phyloP scores from a whole-genome alignment of 2,329 filamentous ascomycete genomes.

The Pezicula radicicola region DNA sequence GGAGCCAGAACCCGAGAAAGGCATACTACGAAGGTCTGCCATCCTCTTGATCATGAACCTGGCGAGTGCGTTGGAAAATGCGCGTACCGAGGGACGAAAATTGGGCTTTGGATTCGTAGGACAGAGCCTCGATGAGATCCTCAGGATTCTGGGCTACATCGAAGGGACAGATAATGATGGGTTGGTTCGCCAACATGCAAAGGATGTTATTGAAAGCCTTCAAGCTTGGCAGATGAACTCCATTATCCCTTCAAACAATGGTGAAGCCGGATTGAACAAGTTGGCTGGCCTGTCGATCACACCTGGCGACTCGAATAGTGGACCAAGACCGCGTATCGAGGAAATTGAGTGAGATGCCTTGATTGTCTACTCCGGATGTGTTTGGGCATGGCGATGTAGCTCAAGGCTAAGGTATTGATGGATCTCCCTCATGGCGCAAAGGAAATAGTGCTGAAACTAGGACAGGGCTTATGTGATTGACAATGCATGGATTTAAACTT shows the following conservation, averaged over 20 bases:
- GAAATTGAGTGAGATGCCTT: slow-evolving; percentile 51
- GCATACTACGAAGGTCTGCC: slow-evolving; percentile 64
- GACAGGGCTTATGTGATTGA: no score
- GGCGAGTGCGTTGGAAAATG: slow-evolving; percentile 55
- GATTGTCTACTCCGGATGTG: no score
- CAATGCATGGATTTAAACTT: no score
- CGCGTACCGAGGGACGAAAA: slow-evolving; percentile 41
- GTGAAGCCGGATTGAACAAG: slow-evolving; percentile 24
- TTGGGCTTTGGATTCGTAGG: slow-evolving; percentile 53
- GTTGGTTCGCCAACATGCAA: slow-evolving; percentile 64
- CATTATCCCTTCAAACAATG: slow-evolving; percentile 11
- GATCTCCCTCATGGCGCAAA: no score
- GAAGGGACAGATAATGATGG: slow-evolving; percentile 64
- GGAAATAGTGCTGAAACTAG: no score
- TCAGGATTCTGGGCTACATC: slow-evolving; percentile 61
- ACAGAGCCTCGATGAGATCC: slow-evolving; percentile 57
- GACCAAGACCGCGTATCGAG: slow-evolving; percentile 46
- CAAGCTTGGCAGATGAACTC: slow-evolving; percentile 57
- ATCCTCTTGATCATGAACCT: slow-evolving; percentile 61
- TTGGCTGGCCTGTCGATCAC: slow-evolving; percentile 43
- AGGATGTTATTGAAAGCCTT: slow-evolving; percentile 64
- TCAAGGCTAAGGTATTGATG: no score
- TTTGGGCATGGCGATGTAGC: no score
- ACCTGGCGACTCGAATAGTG: slow-evolving; percentile 19
- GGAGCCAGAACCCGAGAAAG: slow-evolving; percentile 57